Percentiles rank a stretch among this genome's conserved stretches.
Conservation (phyloP, 176 grass and related monocot species). For the Canna indica region DNA sequence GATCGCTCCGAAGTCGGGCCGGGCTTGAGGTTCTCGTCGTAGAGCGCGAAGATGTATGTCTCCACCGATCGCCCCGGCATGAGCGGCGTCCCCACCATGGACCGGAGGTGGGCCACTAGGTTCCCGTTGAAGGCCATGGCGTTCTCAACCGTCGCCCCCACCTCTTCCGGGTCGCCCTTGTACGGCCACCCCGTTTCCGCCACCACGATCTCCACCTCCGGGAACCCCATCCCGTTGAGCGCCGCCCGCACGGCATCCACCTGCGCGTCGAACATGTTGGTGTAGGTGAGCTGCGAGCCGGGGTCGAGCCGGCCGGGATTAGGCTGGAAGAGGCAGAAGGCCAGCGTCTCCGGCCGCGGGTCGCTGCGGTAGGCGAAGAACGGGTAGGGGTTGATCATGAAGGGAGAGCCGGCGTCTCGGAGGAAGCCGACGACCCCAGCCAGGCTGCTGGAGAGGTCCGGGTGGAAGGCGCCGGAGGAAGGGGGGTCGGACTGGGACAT, state of each 20-base stretch:
- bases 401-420: neutral
- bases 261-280: slow-evolving; percentile 20
- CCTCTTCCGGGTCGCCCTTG: neutral
- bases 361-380: slow-evolving; percentile 16
- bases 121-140: slow-evolving; percentile 22
- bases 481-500: slow-evolving; percentile 4
- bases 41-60: slow-evolving; percentile 94
- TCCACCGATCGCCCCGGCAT: slow-evolving; percentile 70
- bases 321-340: slow-evolving; percentile 14
- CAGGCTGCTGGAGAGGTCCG: neutral
- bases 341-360: slow-evolving; percentile 9
- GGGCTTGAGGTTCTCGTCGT: slow-evolving; percentile 93
- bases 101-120: slow-evolving; percentile 69
- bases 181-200: slow-evolving; percentile 18
- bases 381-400: slow-evolving; percentile 14
- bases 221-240: neutral
- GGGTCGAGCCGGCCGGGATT: neutral
- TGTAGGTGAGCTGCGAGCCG: slow-evolving; percentile 7
- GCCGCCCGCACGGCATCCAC: slow-evolving; percentile 11
- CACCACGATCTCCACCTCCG: slow-evolving; percentile 5
- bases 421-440: neutral
- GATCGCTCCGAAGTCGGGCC: slow-evolving; percentile 72
- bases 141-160: slow-evolving; percentile 7
- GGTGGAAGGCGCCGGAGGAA: slow-evolving; percentile 7
- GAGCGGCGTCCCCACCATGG: slow-evolving; percentile 59